Evolutionary conservation across 306 rosid species (phyloP).

Genomic region (Ceratonia siliqua): DNA sequence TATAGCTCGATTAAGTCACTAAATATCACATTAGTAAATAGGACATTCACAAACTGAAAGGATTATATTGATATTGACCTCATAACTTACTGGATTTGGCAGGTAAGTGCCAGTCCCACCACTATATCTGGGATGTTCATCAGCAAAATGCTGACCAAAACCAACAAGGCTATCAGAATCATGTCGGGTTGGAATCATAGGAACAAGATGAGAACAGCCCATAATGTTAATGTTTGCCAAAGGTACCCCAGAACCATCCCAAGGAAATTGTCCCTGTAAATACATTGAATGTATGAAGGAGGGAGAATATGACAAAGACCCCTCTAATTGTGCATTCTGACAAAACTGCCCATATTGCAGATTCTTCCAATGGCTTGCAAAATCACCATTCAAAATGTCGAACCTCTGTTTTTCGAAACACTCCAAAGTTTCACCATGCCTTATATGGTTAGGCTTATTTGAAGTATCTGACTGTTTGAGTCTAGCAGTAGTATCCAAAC

Average conservation of each 20-base stretch:
- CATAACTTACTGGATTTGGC: conserved; percentile 56
- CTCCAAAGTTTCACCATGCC: conserved; percentile 38
- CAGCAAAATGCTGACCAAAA: conserved; percentile 38
- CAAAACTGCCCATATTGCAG: conserved; percentile 57
- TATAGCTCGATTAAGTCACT: conserved; percentile 42
- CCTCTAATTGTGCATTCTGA: conserved; percentile 36
- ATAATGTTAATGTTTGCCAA: conserved; percentile 38
- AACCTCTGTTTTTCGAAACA: conserved; percentile 32
- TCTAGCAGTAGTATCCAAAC: conserved; percentile 42
- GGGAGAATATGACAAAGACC: conserved; percentile 33
- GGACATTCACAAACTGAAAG: conserved; percentile 1
- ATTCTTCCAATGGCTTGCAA: conserved; percentile 52
- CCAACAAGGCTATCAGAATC: conserved; percentile 38
- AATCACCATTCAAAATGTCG: conserved; percentile 65
- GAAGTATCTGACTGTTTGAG: conserved; percentile 32
- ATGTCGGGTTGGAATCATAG: conserved; percentile 46
- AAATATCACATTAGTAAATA: conserved; percentile 38
- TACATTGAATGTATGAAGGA: conserved; percentile 40
- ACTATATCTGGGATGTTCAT: conserved; percentile 57
- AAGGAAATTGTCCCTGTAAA: conserved; percentile 49
- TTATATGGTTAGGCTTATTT: conserved; percentile 30
- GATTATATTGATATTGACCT: conserved; percentile 3
- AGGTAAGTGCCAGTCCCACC: conserved; percentile 78
- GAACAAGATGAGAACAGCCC: conserved; percentile 46
- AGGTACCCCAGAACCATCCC: conserved; percentile 59